Conservation (phyloP, 2,329 filamentous ascomycete genomes). For the Aspergillus melleus region DNA sequence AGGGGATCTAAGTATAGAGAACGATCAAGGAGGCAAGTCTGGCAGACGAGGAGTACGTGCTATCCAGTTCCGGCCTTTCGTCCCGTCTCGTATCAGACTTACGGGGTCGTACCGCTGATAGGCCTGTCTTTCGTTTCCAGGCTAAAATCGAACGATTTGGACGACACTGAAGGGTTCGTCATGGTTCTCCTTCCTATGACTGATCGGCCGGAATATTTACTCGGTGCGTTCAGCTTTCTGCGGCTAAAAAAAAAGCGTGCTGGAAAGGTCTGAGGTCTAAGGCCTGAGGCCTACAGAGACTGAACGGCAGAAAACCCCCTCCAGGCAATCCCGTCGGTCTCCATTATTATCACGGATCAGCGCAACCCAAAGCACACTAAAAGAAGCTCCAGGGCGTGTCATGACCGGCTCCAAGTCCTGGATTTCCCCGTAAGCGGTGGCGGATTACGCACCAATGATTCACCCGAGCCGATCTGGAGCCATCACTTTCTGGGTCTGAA, state of each 20-base stretch:
- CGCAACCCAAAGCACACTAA: not conserved
- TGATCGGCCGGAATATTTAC: not conserved
- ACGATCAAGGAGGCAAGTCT: not conserved
- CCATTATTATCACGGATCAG: conserved; percentile 4
- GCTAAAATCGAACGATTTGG: not conserved
- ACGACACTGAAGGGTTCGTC: not conserved
- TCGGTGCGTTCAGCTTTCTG: not conserved
- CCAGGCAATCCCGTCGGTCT: not conserved
- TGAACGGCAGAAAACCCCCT: not conserved
- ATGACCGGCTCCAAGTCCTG: not conserved
- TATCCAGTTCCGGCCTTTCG: not conserved
- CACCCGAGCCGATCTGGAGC: conserved; percentile 4
- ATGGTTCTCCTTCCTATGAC: not conserved
- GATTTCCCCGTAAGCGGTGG: conserved; percentile 11
- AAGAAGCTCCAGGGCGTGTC: conserved; percentile 3
- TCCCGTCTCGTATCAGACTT: not conserved
- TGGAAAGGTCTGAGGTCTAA: no score
- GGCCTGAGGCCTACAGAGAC: no score
- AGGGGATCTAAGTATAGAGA: not conserved
- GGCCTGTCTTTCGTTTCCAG: no score
- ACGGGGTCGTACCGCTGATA: not conserved
- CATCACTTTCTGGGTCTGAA: not conserved
- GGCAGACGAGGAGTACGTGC: no score
- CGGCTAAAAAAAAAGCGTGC: no score
- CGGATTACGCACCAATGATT: conserved; percentile 15